These are phyloP conservation scores for Cyberlindnera veronae DNA, from an alignment of 805 yeast species.

Conservation along the genomic window DNA sequence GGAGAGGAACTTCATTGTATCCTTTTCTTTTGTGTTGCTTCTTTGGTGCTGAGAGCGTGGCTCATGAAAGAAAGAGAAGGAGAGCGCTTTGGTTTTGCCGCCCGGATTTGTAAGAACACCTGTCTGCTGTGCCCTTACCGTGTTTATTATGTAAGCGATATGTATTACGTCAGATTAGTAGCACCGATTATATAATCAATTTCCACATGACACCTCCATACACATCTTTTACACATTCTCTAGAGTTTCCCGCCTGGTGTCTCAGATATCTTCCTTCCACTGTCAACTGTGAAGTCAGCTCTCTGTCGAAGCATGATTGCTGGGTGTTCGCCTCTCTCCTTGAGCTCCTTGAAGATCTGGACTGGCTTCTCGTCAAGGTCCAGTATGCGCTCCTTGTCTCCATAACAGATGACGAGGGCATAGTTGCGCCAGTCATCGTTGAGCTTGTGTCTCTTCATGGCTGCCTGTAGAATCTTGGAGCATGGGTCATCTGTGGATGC, in stretches of 20 bases:
- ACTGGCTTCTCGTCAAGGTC: slow-evolving; percentile 89
- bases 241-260: slow-evolving; percentile 43
- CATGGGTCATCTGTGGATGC: slow-evolving; percentile 92
- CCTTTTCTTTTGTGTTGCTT: too few species aligned
- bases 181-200: background rate
- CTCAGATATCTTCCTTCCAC: slow-evolving; percentile 20
- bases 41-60: background rate
- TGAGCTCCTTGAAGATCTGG: slow-evolving; percentile 74
- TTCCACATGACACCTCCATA: too few species aligned
- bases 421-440: slow-evolving; percentile 84
- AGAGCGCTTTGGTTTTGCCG: too few species aligned
- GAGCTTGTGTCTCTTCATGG: slow-evolving; percentile 80
- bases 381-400: slow-evolving; percentile 82
- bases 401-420: slow-evolving; percentile 85
- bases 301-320: slow-evolving; percentile 88
- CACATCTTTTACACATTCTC: too few species aligned
- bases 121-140: too few species aligned
- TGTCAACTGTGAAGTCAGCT: slow-evolving; percentile 47
- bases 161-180: background rate
- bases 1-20: slow-evolving; percentile 39
- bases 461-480: slow-evolving; percentile 80
- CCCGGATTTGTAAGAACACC: too few species aligned
- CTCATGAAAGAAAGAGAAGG: background rate
- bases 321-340: slow-evolving; percentile 82
- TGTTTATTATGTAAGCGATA: too few species aligned